Conservation (phyloP, 441 rosid genomes). For the Eruca vesicaria region DNA sequence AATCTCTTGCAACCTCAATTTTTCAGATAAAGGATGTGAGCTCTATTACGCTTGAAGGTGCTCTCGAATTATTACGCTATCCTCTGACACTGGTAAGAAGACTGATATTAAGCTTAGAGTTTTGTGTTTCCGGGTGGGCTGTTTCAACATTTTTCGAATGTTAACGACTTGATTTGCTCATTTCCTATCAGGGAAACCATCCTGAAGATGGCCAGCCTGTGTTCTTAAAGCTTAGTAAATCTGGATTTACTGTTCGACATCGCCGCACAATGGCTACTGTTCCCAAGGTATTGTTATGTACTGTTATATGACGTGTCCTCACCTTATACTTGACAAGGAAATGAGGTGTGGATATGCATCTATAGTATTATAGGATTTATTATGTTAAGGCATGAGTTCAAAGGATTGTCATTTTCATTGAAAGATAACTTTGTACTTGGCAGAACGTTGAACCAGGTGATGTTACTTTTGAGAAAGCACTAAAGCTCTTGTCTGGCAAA, state of each 20-base stretch:
- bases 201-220: slow-evolving; percentile 85
- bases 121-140: slow-evolving; percentile 1
- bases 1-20: slow-evolving; percentile 12
- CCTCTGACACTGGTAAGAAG: slow-evolving; percentile 81
- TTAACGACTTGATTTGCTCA: slow-evolving; percentile 21
- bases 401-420: slow-evolving; percentile 10
- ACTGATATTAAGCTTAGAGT: slow-evolving; percentile 12
- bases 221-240: slow-evolving; percentile 59
- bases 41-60: slow-evolving; percentile 68
- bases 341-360: slow-evolving; percentile 17
- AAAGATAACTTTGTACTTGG: slow-evolving; percentile 32
- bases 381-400: slow-evolving; percentile 10
- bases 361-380: slow-evolving; percentile 5
- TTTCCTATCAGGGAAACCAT: slow-evolving; percentile 69
- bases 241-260: slow-evolving; percentile 70
- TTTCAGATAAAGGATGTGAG: slow-evolving; percentile 70
- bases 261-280: slow-evolving; percentile 77
- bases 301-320: slow-evolving; percentile 11
- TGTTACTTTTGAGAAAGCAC: slow-evolving; percentile 70
- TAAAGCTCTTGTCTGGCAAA: slow-evolving; percentile 65
- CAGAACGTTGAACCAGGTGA: slow-evolving; percentile 67
- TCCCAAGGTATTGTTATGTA: slow-evolving; percentile 65
- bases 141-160: slow-evolving; percentile 16
- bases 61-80: slow-evolving; percentile 72
- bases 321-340: not conserved